These are phyloP conservation scores for Basipetospora chlamydospora DNA, from an alignment of 2,329 filamentous ascomycete species.

Conservation along the genomic window DNA sequence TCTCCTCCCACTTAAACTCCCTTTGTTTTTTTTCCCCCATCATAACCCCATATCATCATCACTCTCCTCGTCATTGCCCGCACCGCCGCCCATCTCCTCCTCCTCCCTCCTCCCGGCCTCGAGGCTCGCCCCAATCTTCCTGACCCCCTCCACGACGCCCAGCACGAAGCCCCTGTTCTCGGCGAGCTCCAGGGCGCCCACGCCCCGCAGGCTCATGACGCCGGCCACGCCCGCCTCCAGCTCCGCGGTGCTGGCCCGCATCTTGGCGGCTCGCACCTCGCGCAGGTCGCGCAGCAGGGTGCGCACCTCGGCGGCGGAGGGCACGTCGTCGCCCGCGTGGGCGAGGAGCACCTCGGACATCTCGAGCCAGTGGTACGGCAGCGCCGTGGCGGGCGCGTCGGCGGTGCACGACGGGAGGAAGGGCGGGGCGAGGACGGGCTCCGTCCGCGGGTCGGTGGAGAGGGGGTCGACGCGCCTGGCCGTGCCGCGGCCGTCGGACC, in stretches of 20 bases:
- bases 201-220: slow-evolving; percentile 54
- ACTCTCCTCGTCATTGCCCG: slow-evolving; percentile 47
- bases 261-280: slow-evolving; percentile 81
- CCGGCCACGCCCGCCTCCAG: slow-evolving; percentile 59
- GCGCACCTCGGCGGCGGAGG: slow-evolving; percentile 56
- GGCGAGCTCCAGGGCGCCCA: slow-evolving; percentile 85
- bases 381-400: slow-evolving; percentile 47
- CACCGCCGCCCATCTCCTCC: slow-evolving; percentile 46
- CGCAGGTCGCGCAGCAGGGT: slow-evolving; percentile 66
- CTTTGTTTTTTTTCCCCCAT: neutral
- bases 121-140: slow-evolving; percentile 66
- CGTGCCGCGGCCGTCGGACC: slow-evolving; percentile 30
- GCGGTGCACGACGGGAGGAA: slow-evolving; percentile 67
- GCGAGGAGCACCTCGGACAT: slow-evolving; percentile 76
- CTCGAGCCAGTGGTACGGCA: slow-evolving; percentile 95
- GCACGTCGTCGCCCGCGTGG: slow-evolving; percentile 71
- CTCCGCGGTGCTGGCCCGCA: slow-evolving; percentile 58
- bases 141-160: slow-evolving; percentile 75
- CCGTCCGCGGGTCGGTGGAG: slow-evolving; percentile 9
- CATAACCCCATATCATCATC: slow-evolving; percentile 33
- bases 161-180: slow-evolving; percentile 74
- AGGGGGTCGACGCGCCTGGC: slow-evolving; percentile 19
- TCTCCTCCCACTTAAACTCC: neutral
- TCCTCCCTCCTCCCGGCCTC: slow-evolving; percentile 67
- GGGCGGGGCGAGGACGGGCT: slow-evolving; percentile 45